Conservation (phyloP, 2,329 filamentous ascomycete species). For the Teratosphaeria gauchensis region DNA sequence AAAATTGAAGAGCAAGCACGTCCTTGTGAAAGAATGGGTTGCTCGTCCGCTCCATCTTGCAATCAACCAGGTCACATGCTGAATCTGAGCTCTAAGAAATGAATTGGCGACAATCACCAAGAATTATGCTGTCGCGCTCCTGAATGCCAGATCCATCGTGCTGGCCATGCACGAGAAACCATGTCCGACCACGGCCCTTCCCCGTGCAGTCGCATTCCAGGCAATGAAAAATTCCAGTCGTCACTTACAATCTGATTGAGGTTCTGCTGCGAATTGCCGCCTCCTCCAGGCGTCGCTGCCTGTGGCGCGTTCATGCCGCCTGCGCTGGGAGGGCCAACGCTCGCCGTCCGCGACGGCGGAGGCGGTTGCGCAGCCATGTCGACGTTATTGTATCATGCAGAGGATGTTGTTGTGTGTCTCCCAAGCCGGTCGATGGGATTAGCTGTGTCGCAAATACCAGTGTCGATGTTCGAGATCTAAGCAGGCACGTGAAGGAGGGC, state of each 20-base stretch:
- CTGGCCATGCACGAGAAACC: too few relatives aligned
- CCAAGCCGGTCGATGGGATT: not conserved
- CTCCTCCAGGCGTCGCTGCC: slow-evolving; percentile 38
- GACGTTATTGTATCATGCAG: slow-evolving; percentile 4
- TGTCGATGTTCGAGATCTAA: not conserved
- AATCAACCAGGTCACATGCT: too few relatives aligned
- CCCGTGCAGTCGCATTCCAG: not conserved
- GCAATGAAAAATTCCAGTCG: not conserved
- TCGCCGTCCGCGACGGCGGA: slow-evolving; percentile 26
- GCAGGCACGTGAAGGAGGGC: not conserved
- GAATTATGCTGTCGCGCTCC: too few relatives aligned
- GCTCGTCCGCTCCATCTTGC: too few relatives aligned
- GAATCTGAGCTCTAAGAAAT: too few relatives aligned
- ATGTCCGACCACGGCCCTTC: too few relatives aligned
- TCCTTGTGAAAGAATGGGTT: too few relatives aligned
- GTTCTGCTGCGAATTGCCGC: slow-evolving; percentile 70
- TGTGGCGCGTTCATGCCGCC: slow-evolving; percentile 35
- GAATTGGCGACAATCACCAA: too few relatives aligned
- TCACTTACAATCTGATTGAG: slow-evolving; percentile 85
- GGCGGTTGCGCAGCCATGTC: slow-evolving; percentile 25
- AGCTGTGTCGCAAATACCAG: not conserved
- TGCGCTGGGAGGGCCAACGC: slow-evolving; percentile 25
- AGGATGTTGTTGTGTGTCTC: not conserved
- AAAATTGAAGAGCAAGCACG: too few relatives aligned
- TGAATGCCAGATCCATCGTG: too few relatives aligned